Conservation (phyloP, 805 yeast species). For the Ogataea neopini region DNA sequence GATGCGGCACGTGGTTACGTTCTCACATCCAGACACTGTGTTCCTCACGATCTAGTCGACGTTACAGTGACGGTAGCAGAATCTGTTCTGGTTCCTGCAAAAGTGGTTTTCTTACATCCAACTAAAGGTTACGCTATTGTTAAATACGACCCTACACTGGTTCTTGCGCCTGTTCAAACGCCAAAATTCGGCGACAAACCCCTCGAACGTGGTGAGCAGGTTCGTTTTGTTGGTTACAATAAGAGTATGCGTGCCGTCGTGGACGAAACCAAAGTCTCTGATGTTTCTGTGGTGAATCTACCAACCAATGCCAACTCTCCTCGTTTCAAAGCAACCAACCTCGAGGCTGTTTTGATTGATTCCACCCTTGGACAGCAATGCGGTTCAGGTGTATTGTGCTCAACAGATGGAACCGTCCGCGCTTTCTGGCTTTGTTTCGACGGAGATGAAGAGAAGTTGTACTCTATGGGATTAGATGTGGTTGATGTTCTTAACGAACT, state of each 20-base stretch:
- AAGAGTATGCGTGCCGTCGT: constrained; percentile 67
- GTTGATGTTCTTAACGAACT: constrained; percentile 62
- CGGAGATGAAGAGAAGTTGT: constrained; percentile 70
- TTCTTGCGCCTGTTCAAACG: constrained; percentile 68
- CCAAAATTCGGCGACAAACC: constrained; percentile 60
- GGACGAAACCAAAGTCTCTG: constrained; percentile 75
- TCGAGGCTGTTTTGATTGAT: constrained; percentile 77
- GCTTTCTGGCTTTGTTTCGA: constrained; percentile 85
- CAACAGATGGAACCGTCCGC: constrained; percentile 73
- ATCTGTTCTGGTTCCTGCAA: constrained; percentile 75
- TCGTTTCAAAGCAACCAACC: constrained; percentile 80
- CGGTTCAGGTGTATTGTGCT: constrained; percentile 72
- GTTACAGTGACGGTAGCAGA: constrained; percentile 81
- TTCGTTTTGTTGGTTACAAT: constrained; percentile 80
- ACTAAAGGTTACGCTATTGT: constrained; percentile 82
- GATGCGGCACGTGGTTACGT: constrained; percentile 82
- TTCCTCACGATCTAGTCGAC: constrained; percentile 83
- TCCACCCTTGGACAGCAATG: constrained; percentile 72
- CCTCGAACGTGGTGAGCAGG: constrained; percentile 71
- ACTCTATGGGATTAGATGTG: constrained; percentile 77
- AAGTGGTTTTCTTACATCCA: constrained; percentile 83
- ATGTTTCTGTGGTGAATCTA: constrained; percentile 69
- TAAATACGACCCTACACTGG: constrained; percentile 75
- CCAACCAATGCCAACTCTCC: constrained; percentile 72
- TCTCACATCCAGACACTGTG: constrained; percentile 70